Evolutionary conservation across 2,329 filamentous ascomycete genomes (phyloP).

Genomic region (Diaporthe helianthi): DNA sequence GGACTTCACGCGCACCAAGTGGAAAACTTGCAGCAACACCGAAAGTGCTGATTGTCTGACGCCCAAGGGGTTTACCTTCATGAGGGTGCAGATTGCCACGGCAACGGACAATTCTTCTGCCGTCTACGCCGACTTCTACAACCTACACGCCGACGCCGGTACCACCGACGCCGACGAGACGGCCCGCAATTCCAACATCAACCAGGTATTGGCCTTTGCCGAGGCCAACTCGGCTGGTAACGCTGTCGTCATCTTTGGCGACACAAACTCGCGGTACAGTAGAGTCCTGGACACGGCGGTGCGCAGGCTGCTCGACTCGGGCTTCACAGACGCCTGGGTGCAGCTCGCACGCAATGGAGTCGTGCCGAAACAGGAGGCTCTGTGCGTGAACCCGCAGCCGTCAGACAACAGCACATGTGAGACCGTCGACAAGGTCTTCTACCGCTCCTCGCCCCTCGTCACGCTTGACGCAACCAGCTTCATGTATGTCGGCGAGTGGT

Average conservation of each 20-base stretch:
- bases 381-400: constrained; percentile 62
- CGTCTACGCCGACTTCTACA: constrained; percentile 69
- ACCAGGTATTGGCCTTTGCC: constrained; percentile 66
- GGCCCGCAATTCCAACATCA: constrained; percentile 65
- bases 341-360: constrained; percentile 57
- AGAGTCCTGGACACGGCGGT: constrained; percentile 58
- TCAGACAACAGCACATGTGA: constrained; percentile 62
- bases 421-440: constrained; percentile 72
- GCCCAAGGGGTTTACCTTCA: constrained; percentile 74
- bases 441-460: constrained; percentile 57
- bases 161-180: constrained; percentile 57
- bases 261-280: constrained; percentile 71
- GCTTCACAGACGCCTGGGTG: constrained; percentile 66
- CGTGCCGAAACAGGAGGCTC: constrained; percentile 50
- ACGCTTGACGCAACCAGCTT: constrained; percentile 56
- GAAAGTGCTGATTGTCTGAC: constrained; percentile 68
- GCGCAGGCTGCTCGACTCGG: constrained; percentile 52
- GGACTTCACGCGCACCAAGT: constrained; percentile 63
- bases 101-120: constrained; percentile 40
- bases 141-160: constrained; percentile 71
- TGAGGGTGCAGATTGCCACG: constrained; percentile 61
- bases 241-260: constrained; percentile 68
- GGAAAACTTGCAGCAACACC: constrained; percentile 63
- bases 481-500: constrained; percentile 62
- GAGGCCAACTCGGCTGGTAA: constrained; percentile 62